phyloP scores from a whole-genome alignment of 306 rosid genomes.

The Castanea mollissima region DNA sequence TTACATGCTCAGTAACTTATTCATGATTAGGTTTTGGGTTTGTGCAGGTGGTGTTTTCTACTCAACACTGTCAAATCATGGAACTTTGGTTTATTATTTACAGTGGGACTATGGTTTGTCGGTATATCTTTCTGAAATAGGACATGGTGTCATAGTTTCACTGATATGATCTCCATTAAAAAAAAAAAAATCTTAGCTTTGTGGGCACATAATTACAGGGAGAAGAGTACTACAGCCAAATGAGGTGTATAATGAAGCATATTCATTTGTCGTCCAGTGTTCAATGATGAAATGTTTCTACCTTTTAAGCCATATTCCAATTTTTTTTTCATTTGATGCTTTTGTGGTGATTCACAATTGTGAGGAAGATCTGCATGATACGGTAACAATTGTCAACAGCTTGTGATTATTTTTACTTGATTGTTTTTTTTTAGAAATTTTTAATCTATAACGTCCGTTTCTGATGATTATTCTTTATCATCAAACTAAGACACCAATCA shows the following conservation, averaged over 20 bases:
- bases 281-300: not conserved
- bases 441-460: fast-evolving
- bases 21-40: not conserved
- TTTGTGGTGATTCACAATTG: not conserved
- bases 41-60: conserved; percentile 7
- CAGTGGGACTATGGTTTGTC: not conserved
- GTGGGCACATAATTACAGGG: not conserved
- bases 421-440: too few species aligned
- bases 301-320: not conserved
- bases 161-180: not conserved
- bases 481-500: fast-evolving
- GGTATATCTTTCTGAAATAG: not conserved
- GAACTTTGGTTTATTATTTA: not conserved
- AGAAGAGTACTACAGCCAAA: too few species aligned
- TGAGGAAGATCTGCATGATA: not conserved
- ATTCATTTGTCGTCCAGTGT: not conserved
- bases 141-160: not conserved
- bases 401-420: not conserved
- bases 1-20: not conserved
- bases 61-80: not conserved
- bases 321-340: not conserved
- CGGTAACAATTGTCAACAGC: not conserved
- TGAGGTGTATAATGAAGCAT: too few species aligned
- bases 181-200: not conserved
- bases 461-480: fast-evolving